phyloP scores from a whole-genome alignment of 371 early-diverging fungal genomes.

The Chytridium lagenaria region DNA sequence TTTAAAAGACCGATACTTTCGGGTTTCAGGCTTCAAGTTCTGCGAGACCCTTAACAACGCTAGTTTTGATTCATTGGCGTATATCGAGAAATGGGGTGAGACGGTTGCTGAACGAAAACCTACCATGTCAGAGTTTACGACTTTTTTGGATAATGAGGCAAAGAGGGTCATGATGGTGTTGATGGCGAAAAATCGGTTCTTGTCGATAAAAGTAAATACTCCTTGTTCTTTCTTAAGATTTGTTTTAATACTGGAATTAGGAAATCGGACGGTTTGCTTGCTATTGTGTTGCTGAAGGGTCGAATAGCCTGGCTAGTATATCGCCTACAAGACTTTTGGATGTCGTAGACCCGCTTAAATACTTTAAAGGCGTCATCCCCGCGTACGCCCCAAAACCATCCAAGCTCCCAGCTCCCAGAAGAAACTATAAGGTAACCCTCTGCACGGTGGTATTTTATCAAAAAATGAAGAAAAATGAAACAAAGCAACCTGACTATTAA shows the following conservation, averaged over 20 bases:
- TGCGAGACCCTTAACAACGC: constrained; percentile 48
- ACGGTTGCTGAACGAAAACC: constrained; percentile 36
- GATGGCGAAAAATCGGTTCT: constrained; percentile 4
- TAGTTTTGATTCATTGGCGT: constrained; percentile 34
- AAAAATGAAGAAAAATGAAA: not conserved
- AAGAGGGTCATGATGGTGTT: constrained; percentile 12
- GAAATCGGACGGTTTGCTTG: constrained; percentile 24
- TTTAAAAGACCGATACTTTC: constrained; percentile 11
- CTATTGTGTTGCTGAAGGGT: constrained; percentile 29
- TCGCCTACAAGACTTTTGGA: constrained; percentile 19
- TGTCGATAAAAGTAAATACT: not conserved
- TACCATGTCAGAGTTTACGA: constrained; percentile 16
- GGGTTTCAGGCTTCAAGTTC: constrained; percentile 38
- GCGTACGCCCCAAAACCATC: constrained; percentile 17
- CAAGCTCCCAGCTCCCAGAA: constrained; percentile 10
- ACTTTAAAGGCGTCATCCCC: constrained; percentile 29
- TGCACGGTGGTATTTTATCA: not conserved
- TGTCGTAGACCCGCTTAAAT: constrained; percentile 20
- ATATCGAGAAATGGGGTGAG: constrained; percentile 27
- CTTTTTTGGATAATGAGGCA: constrained; percentile 12
- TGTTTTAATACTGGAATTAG: not conserved
- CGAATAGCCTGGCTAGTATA: constrained; percentile 1
- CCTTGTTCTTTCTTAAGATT: not conserved
- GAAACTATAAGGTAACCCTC: constrained; percentile 10
- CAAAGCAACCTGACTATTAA: not conserved